Conservation (phyloP, 164 flowering plant species). For the Vitis labrusca region DNA sequence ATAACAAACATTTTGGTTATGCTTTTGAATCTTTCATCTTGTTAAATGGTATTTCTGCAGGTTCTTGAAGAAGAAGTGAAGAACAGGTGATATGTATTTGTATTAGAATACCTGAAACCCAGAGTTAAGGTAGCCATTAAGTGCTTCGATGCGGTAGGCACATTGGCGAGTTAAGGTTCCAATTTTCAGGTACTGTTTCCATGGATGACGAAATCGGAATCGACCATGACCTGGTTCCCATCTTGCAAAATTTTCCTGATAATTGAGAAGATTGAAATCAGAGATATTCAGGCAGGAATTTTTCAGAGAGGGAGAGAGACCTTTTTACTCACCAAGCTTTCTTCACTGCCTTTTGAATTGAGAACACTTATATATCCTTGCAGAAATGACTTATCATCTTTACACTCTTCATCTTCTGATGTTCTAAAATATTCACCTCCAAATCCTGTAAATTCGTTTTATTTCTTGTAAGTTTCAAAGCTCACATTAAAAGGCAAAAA, state of each 20-base stretch:
- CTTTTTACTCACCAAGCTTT: slow-evolving; percentile 23
- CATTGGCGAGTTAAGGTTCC: slow-evolving; percentile 34
- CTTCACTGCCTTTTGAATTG: slow-evolving; percentile 27
- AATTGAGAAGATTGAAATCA: neutral
- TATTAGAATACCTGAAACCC: slow-evolving; percentile 17
- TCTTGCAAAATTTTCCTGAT: slow-evolving; percentile 45
- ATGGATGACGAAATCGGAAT: slow-evolving; percentile 42
- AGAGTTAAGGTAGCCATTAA: slow-evolving; percentile 26
- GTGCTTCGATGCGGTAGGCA: slow-evolving; percentile 36
- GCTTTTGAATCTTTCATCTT: neutral
- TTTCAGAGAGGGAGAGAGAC: neutral
- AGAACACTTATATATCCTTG: slow-evolving; percentile 28
- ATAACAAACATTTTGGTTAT: too few species aligned
- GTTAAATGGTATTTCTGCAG: neutral
- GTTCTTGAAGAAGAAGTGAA: neutral
- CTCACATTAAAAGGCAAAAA: neutral
- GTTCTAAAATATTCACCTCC: slow-evolving; percentile 19
- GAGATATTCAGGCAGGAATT: neutral
- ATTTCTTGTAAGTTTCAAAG: neutral
- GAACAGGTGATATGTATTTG: neutral
- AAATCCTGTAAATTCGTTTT: slow-evolving; percentile 13
- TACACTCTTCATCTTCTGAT: neutral
- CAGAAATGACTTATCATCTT: slow-evolving; percentile 9
- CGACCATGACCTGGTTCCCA: slow-evolving; percentile 52
- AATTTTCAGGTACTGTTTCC: slow-evolving; percentile 39